Percentiles rank a stretch among this genome's conserved stretches.
These are phyloP conservation scores for Tylopilus balloui DNA, from an alignment of 768 basidiomycete genomes.

Conservation along the genomic window DNA sequence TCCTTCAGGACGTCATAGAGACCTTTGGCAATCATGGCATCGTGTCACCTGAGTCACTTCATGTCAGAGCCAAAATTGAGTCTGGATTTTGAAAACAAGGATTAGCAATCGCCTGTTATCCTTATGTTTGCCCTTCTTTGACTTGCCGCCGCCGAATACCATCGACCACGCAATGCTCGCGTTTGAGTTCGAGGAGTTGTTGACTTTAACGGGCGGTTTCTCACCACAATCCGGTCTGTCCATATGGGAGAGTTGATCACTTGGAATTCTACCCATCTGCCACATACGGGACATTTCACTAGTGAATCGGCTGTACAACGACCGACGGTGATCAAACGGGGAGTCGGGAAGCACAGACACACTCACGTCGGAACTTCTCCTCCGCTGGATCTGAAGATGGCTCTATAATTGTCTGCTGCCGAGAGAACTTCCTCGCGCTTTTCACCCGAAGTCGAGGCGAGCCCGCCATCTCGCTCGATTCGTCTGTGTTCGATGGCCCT, in stretches of 20 bases:
- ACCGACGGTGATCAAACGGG: not conserved
- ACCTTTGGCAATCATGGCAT: constrained; percentile 54
- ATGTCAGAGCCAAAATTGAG: constrained; percentile 20
- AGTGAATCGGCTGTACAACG: constrained; percentile 29
- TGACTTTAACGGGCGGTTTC: constrained; percentile 13
- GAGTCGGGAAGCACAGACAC: not conserved
- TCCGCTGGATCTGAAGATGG: constrained; percentile 32
- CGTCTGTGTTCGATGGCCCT: constrained; percentile 26
- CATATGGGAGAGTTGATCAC: constrained; percentile 58
- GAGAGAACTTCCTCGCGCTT: constrained; percentile 18
- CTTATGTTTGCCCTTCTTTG: constrained; percentile 42
- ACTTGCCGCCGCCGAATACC: constrained; percentile 29
- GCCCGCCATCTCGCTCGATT: constrained; percentile 21
- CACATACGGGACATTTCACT: constrained; percentile 64
- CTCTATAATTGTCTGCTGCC: constrained; percentile 14
- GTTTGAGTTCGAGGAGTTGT: constrained; percentile 23
- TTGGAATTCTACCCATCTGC: constrained; percentile 39
- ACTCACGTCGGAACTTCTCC: constrained; percentile 27
- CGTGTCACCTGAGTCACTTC: constrained; percentile 31
- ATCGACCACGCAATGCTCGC: constrained; percentile 41
- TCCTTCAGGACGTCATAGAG: constrained; percentile 61
- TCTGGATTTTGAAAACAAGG: not conserved
- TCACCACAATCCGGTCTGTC: constrained; percentile 49
- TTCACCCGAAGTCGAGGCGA: constrained; percentile 23
- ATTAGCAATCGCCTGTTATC: constrained; percentile 22